Evolutionary conservation across 352 stramenopile genomes (phyloP).

Genomic region (Pythium grandisporangium): DNA sequence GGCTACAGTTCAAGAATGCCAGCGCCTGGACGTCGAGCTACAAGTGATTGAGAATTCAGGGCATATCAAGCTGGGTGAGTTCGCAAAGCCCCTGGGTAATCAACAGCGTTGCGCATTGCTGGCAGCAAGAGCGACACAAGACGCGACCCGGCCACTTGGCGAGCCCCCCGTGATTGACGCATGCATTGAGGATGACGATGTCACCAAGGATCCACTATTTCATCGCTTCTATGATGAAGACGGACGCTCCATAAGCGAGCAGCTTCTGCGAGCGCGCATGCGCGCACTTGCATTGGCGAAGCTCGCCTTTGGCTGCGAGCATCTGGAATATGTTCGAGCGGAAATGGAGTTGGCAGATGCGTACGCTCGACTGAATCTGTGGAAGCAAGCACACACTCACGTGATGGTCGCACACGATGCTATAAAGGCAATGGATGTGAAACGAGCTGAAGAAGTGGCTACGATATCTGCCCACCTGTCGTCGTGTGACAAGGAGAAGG

Average conservation of each 20-base stretch:
- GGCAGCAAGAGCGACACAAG: conserved; percentile 8
- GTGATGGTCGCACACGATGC: conserved; percentile 21
- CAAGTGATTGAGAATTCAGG: conserved; percentile 58
- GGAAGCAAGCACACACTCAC: conserved; percentile 59
- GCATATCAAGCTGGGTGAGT: conserved; percentile 41
- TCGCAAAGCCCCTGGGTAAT: conserved; percentile 33
- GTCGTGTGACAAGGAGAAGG: no score
- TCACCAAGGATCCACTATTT: conserved; percentile 33
- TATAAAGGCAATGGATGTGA: conserved; percentile 12
- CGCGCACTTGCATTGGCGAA: conserved; percentile 43
- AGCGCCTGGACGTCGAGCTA: conserved; percentile 31
- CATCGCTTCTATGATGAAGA: conserved; percentile 53
- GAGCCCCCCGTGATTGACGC: conserved; percentile 10
- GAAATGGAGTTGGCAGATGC: conserved; percentile 45
- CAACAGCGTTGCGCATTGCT: conserved; percentile 6
- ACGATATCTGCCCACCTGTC: no score
- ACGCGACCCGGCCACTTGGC: conserved; percentile 5
- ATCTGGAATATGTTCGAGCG: conserved; percentile 24
- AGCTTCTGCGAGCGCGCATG: conserved; percentile 46
- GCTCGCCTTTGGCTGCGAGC: conserved; percentile 26
- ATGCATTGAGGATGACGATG: conserved; percentile 21
- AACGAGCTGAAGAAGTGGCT: no score
- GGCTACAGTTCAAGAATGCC: conserved; percentile 13
- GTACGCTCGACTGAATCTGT: conserved; percentile 50
- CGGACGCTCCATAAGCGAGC: conserved; percentile 44